Conservation (phyloP, 352 stramenopile genomes). For the Elongisporangium prolatum region DNA sequence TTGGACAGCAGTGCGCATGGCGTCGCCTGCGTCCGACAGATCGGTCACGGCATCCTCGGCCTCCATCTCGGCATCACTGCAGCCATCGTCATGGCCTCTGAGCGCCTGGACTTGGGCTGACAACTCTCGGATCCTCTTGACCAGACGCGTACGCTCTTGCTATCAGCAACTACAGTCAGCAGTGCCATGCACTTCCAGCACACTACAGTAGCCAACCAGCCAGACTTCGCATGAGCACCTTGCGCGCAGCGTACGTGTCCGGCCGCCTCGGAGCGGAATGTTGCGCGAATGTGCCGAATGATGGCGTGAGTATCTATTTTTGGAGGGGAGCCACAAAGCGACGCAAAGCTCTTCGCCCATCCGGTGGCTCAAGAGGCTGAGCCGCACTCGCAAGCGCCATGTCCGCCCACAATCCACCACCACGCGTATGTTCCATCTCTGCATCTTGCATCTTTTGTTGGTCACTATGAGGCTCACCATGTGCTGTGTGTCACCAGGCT, state of each 20-base stretch:
- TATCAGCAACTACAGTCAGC: not conserved
- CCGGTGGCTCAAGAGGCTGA: too few species aligned
- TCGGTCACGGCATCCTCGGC: not conserved
- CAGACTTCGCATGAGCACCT: too few species aligned
- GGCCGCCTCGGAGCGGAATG: not conserved
- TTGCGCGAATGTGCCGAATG: not conserved
- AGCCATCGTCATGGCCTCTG: not conserved
- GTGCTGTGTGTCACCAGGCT: slow-evolving; percentile 15
- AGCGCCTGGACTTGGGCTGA: not conserved
- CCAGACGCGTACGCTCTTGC: not conserved
- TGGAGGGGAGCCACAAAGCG: not conserved
- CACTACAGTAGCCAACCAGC: too few species aligned
- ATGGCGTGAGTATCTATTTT: not conserved
- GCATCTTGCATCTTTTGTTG: not conserved
- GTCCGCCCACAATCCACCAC: slow-evolving; percentile 13
- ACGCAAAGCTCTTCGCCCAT: not conserved
- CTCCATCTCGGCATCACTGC: not conserved
- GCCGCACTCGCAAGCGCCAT: not conserved
- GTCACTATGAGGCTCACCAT: not conserved
- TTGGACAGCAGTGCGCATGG: not conserved
- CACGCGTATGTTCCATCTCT: slow-evolving; percentile 14
- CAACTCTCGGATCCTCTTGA: not conserved
- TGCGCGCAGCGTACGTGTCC: not conserved
- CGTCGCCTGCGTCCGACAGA: not conserved
- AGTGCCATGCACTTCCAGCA: too few species aligned